A percentile compares a stretch with the other conserved stretches of the same genome.
phyloP scores from a whole-genome alignment of 306 rosid species.

The Carpinus fangiana region DNA sequence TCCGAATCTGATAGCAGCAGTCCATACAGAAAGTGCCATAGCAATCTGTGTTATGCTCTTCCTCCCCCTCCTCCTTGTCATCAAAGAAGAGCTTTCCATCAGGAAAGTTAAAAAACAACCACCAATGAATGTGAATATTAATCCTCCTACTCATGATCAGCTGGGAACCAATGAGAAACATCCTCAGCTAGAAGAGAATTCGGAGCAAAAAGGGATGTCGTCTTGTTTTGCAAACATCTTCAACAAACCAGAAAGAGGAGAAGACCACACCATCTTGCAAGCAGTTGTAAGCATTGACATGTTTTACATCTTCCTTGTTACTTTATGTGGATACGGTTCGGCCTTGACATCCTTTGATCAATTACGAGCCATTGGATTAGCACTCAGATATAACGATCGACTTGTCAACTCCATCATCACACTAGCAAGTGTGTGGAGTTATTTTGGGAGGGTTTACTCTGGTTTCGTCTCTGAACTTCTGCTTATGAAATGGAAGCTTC shows the following conservation, averaged over 20 bases:
- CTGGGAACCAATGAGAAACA: slow-evolving; percentile 7
- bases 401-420: slow-evolving; percentile 38
- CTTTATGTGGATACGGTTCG: slow-evolving; percentile 43
- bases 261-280: slow-evolving; percentile 52
- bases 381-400: slow-evolving; percentile 27
- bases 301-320: slow-evolving; percentile 36
- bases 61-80: slow-evolving; percentile 31
- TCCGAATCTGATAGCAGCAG: slow-evolving; percentile 9
- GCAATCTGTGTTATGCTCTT: slow-evolving; percentile 28
- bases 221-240: slow-evolving; percentile 24
- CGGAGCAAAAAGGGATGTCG: neutral
- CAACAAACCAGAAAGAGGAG: slow-evolving; percentile 41
- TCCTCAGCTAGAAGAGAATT: no score
- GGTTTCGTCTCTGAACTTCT: slow-evolving; percentile 47
- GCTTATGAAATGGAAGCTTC: slow-evolving; percentile 33
- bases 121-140: neutral
- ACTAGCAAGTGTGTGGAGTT: slow-evolving; percentile 51
- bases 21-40: slow-evolving; percentile 28
- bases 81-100: slow-evolving; percentile 33
- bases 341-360: slow-evolving; percentile 46
- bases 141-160: neutral
- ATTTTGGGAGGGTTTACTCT: slow-evolving; percentile 47
- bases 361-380: slow-evolving; percentile 47
- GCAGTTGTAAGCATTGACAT: slow-evolving; percentile 45
- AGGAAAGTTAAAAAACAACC: slow-evolving; percentile 21